These are phyloP conservation scores for Trichoderma koningii DNA, from an alignment of 2,329 filamentous ascomycete genomes.

Conservation along the genomic window DNA sequence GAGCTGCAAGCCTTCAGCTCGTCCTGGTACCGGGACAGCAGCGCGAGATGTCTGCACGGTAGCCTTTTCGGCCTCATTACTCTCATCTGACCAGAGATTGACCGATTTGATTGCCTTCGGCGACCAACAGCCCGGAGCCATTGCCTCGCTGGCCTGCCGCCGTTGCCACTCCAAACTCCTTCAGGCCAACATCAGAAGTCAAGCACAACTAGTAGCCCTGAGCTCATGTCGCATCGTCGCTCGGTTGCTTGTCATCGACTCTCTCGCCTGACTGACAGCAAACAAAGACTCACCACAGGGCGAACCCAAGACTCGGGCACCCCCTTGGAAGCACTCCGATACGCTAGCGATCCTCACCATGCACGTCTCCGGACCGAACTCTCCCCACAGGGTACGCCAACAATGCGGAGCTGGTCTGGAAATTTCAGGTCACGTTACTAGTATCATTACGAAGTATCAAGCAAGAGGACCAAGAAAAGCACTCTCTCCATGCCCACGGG, in stretches of 20 bases:
- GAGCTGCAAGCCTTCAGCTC: slow-evolving; percentile 5
- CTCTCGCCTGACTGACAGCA: neutral
- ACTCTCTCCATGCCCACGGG: neutral
- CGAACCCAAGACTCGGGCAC: slow-evolving; percentile 24
- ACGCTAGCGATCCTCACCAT: slow-evolving; percentile 23
- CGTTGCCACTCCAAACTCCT: neutral
- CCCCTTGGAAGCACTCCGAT: slow-evolving; percentile 9
- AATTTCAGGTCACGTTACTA: slow-evolving; percentile 24
- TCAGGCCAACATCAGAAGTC: neutral
- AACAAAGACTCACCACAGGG: slow-evolving; percentile 3
- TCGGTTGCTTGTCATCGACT: neutral
- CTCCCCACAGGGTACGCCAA: slow-evolving; percentile 15
- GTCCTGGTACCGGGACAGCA: neutral
- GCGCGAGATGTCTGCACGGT: neutral
- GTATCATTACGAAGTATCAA: neutral
- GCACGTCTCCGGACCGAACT: slow-evolving; percentile 28
- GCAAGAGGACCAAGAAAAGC: neutral
- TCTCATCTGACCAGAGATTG: no score
- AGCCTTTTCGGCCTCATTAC: slow-evolving; percentile 11
- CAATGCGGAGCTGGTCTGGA: slow-evolving; percentile 20
- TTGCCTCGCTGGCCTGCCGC: neutral
- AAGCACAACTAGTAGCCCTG: slow-evolving; percentile 3
- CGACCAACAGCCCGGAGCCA: slow-evolving; percentile 2
- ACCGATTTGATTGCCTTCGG: neutral
- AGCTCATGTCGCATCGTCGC: slow-evolving; percentile 1